Base-by-base conservation (phyloP, 169 alveolate species). In the Hepatocystis sp. region DNA sequence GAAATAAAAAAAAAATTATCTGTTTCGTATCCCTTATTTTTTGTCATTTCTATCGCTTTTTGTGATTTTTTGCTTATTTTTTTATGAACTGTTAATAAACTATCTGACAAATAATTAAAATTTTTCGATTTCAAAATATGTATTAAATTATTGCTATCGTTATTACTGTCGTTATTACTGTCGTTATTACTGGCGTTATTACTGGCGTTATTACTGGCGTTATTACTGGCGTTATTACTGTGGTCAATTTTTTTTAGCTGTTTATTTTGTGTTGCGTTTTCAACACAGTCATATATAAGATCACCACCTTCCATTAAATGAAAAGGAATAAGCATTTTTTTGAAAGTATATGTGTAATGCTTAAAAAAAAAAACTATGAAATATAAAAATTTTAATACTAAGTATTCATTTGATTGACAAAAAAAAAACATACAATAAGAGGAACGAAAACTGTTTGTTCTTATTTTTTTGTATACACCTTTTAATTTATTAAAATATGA, bases 371-470 rank as follows among this genome's bases (percentile, higher is more conserved):
- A 71, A 23, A 71, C 51, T 30, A 71, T 56, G 13, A 47, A 5
- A 23, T 71, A 71, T 17, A 40, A 71, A 19, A 71, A 17, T 39
- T 71, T 71, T n/a, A 71, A 47, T 10, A 58, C 63, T 13, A 71
- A n/a, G 52, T 71, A 71, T 34, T 39, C 13, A 42, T 71, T 47
- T 30, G 86, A 71, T 2, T 71, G 40, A 28, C 86, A 56, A 56
- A 71, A 71, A 71, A 71, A 71, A 1, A 71, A 27, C 52, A 71
- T 17, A 21, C 86, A 71, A 49, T 27, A 71, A 17, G 40, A 42
- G 8, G 86, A 44, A 28, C 39, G 5, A 36, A 5, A n/a, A 13
- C 17, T 30, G 17, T 3, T 44, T 34, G 32, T 71, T 47, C 47
- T 46, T 51, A 36, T 1, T 51, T 36, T 63, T 40, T 4, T 28